Percentiles rank a stretch among this genome's conserved stretches.
Conservation (phyloP, 139 green algal species). For the Closterium sp. region DNA sequence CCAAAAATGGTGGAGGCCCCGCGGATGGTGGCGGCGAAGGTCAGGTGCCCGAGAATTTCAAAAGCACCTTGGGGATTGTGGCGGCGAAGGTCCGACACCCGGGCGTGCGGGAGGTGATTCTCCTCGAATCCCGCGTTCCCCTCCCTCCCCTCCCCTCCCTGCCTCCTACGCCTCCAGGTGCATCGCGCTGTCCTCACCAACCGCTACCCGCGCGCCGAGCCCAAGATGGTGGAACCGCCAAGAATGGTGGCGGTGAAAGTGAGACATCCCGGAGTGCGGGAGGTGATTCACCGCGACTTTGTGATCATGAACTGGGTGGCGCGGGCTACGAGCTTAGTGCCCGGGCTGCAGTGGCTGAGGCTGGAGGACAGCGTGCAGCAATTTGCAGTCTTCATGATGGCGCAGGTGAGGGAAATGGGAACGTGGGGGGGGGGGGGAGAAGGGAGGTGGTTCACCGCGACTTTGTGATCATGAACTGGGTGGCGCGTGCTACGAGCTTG, state of each 20-base stretch:
- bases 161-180: conserved; percentile 17
- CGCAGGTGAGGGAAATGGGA: conserved; percentile 35
- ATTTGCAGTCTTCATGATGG: conserved; percentile 87
- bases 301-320: conserved; percentile 72
- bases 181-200: conserved; percentile 39
- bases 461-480: conserved; percentile 78
- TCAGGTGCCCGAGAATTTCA: no score
- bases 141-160: no score
- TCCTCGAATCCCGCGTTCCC: conserved; percentile 77
- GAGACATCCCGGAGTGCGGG: conserved; percentile 77
- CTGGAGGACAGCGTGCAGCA: conserved; percentile 86
- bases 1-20: background rate
- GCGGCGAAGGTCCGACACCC: conserved; percentile 69
- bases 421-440: background rate
- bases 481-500: conserved; percentile 56
- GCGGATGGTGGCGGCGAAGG: no score
- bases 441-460: conserved; percentile 71
- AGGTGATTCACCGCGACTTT: conserved; percentile 85
- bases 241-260: conserved; percentile 49
- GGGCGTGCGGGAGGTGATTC: conserved; percentile 74
- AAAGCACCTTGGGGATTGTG: no score
- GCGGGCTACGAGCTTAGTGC: conserved; percentile 55
- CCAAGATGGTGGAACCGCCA: background rate
- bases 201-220: conserved; percentile 15
- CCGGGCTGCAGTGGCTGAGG: conserved; percentile 67